Conservation (phyloP, 2,329 filamentous ascomycete species). For the Aureobasidium leucospermi region DNA sequence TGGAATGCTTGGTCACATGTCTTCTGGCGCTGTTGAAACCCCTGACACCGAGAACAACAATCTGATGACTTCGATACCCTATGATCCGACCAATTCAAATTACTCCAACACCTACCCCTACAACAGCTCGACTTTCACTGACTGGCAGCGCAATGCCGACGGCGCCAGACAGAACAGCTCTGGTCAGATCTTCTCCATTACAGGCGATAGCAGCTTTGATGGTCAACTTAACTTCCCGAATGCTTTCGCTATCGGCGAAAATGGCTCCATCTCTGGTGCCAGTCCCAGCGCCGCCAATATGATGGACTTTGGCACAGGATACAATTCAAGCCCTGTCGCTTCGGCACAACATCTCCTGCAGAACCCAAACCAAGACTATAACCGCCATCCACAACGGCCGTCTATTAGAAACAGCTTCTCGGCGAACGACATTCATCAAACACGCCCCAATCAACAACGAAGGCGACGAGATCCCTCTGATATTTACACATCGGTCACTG, state of each 20-base stretch:
- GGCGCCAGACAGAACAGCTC: conserved; percentile 37
- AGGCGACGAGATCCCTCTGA: conserved; percentile 65
- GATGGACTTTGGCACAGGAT: conserved; percentile 36
- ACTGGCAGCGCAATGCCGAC: conserved; percentile 30
- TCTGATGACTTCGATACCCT: conserved; percentile 26
- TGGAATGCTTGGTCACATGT: conserved; percentile 93
- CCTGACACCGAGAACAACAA: conserved; percentile 23
- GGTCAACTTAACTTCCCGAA: conserved; percentile 38
- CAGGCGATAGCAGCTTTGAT: conserved; percentile 29
- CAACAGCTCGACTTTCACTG: conserved; percentile 16
- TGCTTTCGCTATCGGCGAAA: conserved; percentile 56
- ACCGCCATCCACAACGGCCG: conserved; percentile 22
- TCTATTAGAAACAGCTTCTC: conserved; percentile 25
- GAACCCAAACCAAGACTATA: not conserved
- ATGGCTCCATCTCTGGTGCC: conserved; percentile 49
- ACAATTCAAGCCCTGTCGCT: conserved; percentile 22
- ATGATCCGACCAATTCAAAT: conserved; percentile 21
- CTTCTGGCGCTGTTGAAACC: conserved; percentile 59
- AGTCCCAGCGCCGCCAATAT: conserved; percentile 48
- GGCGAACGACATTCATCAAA: conserved; percentile 22
- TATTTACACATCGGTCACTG: conserved; percentile 82
- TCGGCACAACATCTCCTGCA: conserved; percentile 10
- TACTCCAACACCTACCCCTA: conserved; percentile 21
- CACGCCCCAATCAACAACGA: conserved; percentile 31
- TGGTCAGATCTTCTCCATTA: conserved; percentile 36